Percentiles rank a stretch among this genome's conserved stretches.
Evolutionary conservation across 2,329 filamentous ascomycete species (phyloP).

Genomic region (Diaporthe humulicola): DNA sequence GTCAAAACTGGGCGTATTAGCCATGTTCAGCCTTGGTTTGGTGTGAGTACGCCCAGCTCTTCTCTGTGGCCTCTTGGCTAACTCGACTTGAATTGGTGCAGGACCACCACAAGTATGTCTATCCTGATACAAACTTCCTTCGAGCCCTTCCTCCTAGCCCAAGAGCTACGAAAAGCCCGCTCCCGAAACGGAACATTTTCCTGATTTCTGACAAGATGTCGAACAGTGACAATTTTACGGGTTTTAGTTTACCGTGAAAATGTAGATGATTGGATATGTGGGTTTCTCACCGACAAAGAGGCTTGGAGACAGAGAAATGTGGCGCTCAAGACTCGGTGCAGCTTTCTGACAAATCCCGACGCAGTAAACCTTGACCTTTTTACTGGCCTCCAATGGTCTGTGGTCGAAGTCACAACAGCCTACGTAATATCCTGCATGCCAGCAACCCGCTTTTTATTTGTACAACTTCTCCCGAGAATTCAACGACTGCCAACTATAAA

Average conservation of each 20-base stretch:
- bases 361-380: not conserved
- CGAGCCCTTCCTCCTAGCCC: too few relatives aligned
- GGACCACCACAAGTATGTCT: slow-evolving; percentile 1
- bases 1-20: not conserved
- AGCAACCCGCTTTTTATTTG: not conserved
- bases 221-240: not conserved
- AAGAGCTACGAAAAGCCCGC: not conserved
- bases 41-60: not conserved
- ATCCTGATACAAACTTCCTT: not conserved
- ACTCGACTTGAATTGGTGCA: not conserved
- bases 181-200: not conserved
- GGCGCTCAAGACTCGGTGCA: not conserved
- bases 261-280: slow-evolving; percentile 9
- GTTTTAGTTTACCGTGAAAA: slow-evolving; percentile 12
- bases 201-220: not conserved
- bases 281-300: not conserved
- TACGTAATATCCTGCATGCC: slow-evolving; percentile 14
- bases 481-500: not conserved
- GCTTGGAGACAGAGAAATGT: not conserved
- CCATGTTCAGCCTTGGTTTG: slow-evolving; percentile 13
- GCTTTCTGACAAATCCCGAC: not conserved
- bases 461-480: not conserved
- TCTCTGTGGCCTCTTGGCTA: not conserved
- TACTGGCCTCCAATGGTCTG: slow-evolving; percentile 12
- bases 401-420: slow-evolving; percentile 14